Percentiles rank a stretch among this genome's conserved stretches.
Conservation (phyloP, 2,329 filamentous ascomycete genomes). For the Pestalotiopsis sp. region DNA sequence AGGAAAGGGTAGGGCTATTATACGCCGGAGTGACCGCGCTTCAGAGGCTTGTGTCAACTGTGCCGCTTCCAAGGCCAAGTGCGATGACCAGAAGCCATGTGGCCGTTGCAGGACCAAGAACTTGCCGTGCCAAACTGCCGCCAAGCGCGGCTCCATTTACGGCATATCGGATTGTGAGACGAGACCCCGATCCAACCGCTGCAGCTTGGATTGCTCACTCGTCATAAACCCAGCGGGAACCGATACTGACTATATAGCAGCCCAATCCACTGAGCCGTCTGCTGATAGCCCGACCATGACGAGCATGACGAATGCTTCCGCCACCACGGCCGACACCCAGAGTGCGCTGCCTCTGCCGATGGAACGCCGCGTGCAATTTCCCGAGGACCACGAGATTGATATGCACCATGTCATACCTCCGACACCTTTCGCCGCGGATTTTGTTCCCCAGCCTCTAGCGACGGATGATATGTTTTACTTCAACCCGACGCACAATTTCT, state of each 20-base stretch:
- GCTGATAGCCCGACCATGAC: constrained; percentile 3
- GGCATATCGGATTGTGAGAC: constrained; percentile 21
- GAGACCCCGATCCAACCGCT: not conserved
- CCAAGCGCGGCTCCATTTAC: constrained; percentile 20
- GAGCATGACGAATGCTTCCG: not conserved
- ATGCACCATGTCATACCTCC: constrained; percentile 4
- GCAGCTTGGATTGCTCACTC: not conserved
- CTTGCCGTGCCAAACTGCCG: constrained; percentile 24
- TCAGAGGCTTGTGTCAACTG: constrained; percentile 29
- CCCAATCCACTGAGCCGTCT: not conserved
- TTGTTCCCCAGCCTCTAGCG: not conserved
- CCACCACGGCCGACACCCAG: not conserved
- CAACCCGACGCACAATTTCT: constrained; percentile 29
- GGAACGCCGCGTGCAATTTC: constrained; percentile 6
- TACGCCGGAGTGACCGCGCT: constrained; percentile 29
- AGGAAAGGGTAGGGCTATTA: constrained; percentile 25
- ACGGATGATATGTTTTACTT: constrained; percentile 26
- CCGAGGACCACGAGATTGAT: not conserved
- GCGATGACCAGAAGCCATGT: constrained; percentile 32
- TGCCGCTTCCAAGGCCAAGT: constrained; percentile 31
- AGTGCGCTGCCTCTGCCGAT: not conserved
- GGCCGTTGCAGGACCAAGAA: constrained; percentile 27
- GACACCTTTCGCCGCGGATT: constrained; percentile 4
- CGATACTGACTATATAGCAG: not conserved
- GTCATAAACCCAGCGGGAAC: not conserved